Conservation (phyloP, 331 rosid genomes). For the Quercus tomentella region DNA sequence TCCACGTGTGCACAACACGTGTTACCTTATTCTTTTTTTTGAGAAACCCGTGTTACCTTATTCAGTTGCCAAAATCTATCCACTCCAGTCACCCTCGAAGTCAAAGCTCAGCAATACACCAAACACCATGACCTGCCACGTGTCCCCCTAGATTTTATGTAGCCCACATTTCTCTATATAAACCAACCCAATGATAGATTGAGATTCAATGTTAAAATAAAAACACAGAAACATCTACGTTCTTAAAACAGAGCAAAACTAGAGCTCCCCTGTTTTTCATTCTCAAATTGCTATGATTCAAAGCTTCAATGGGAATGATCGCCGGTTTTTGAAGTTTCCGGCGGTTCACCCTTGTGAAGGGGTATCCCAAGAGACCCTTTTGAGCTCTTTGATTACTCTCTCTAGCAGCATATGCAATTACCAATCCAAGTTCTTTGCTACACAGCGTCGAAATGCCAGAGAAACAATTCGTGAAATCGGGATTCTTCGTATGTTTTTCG, state of each 20-base stretch:
- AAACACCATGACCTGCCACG: neutral
- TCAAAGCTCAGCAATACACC: neutral
- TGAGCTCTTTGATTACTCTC: slow-evolving; percentile 45
- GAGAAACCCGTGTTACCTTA: neutral
- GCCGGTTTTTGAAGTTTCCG: slow-evolving; percentile 59
- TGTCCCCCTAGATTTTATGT: neutral
- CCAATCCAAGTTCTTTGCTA: slow-evolving; percentile 31
- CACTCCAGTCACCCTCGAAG: neutral
- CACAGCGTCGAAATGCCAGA: slow-evolving; percentile 53
- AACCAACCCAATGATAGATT: no score
- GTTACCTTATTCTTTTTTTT: neutral
- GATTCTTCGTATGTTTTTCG: slow-evolving; percentile 48
- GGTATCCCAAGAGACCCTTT: slow-evolving; percentile 41
- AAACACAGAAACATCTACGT: no score
- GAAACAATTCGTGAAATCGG: slow-evolving; percentile 51
- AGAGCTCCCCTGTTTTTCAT: neutral
- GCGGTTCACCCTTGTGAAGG: slow-evolving; percentile 72
- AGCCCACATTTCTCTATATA: neutral
- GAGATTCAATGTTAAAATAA: neutral
- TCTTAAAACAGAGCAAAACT: neutral
- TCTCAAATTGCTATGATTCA: slow-evolving; percentile 25
- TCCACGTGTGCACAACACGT: slow-evolving; percentile 44
- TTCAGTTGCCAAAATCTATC: slow-evolving; percentile 1
- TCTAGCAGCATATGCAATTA: slow-evolving; percentile 35
- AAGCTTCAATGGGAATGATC: slow-evolving; percentile 19